phyloP scores from a whole-genome alignment of 2,329 filamentous ascomycete genomes.

The Trichoderma breve region DNA sequence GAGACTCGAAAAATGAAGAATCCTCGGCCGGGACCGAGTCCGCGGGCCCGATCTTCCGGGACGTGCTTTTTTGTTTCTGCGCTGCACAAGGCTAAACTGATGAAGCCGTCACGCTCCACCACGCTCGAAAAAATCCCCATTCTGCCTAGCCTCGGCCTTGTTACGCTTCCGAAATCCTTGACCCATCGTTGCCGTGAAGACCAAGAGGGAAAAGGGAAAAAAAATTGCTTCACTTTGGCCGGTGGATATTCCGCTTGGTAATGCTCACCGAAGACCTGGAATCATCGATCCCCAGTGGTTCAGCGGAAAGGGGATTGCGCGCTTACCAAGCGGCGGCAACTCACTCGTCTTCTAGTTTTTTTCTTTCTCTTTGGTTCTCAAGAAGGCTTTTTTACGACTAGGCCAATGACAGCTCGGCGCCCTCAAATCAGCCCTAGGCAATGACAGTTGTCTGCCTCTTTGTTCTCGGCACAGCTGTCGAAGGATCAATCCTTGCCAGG shows the following conservation, averaged over 20 bases:
- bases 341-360: neutral
- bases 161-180: conserved; percentile 6
- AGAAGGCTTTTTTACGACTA: neutral
- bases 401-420: conserved; percentile 4
- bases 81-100: neutral
- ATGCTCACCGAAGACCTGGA: neutral
- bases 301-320: neutral
- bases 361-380: neutral
- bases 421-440: conserved; percentile 12
- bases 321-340: conserved; percentile 2
- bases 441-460: neutral
- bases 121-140: conserved; percentile 6
- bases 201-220: neutral
- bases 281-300: neutral
- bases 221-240: neutral
- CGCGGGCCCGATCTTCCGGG: conserved; percentile 13
- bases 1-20: neutral
- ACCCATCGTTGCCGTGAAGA: neutral
- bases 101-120: conserved; percentile 7
- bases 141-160: conserved; percentile 14
- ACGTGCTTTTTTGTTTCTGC: neutral
- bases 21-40: conserved; percentile 17
- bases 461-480: neutral
- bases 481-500: neutral
- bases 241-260: conserved; percentile 7